Evolutionary conservation across 805 yeast species (phyloP), one percentile per base, ranked within the genome.

Genomic region (Cyberlindnera samutprakarnensis): DNA sequence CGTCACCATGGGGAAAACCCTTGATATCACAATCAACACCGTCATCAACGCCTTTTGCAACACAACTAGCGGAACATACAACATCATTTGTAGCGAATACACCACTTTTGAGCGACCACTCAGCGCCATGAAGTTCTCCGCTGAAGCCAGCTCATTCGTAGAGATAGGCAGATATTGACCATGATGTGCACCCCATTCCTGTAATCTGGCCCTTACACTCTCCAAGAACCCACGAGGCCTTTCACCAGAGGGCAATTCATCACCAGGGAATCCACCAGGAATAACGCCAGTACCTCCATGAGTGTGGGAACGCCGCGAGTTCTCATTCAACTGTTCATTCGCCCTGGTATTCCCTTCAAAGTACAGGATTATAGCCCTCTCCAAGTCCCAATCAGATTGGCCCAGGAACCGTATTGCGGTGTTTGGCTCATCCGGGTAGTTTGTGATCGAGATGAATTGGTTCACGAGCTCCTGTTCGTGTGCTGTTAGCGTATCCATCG

Each of bases 341-440:
- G 56, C 54, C 23, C 30, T 38, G 5, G 48, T 47, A 3, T 41
- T 25, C n/a, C 21, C 24, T 22, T 50, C 56, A 33, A 40, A 51
- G 42, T 42, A 47, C 18, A 32, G 13, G 14, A 51, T 27, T 15
- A 52, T 49, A 20, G 57, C 42, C 14, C 52, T 41, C 36, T 66
- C 70, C 12, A 66, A 44, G 39, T 61, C 51, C 69, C 71, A 65
- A 15, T 53, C 48, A 7, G 57, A 37, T 4, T 56, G 41, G 23
- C 46, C 43, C 4, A 51, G 36, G 18, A 25, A 46, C 1, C 35
- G 45, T 10, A 51, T 47, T 6, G 46, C 52, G 4, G 44, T 40
- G 28, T 41, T 25, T 6, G 44, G 48, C 12, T 42, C 36, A 4
- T 31, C 32, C 2, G 42, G 39, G 33, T 36, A 48, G 30, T 24